Evolutionary conservation across 176 grass and related monocot species (phyloP).

Genomic region (Zizania latifolia): DNA sequence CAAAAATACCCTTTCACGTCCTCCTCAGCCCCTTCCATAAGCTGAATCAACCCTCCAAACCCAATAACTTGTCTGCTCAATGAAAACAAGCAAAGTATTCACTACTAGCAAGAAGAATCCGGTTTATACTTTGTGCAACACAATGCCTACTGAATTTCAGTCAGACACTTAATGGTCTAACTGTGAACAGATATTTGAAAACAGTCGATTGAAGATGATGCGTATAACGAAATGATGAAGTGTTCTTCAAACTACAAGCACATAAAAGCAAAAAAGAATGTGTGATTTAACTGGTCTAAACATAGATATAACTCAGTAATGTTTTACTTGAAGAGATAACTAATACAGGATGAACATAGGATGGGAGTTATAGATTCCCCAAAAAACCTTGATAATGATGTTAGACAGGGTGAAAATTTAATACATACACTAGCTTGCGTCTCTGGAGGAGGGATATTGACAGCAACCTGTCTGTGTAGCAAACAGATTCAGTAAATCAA

Average conservation of each 20-base stretch:
- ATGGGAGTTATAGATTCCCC: not conserved
- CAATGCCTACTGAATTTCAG: conserved; percentile 28
- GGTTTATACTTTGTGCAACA: conserved; percentile 25
- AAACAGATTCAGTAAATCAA: conserved; percentile 27
- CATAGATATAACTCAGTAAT: not conserved
- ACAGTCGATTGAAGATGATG: conserved; percentile 2
- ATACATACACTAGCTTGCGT: conserved; percentile 82
- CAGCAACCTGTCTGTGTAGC: conserved; percentile 69
- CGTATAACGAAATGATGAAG: not conserved
- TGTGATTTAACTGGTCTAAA: not conserved
- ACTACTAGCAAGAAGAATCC: conserved; percentile 35
- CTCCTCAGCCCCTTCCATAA: conserved; percentile 65
- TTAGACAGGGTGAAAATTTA: conserved; percentile 10
- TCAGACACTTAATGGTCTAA: conserved; percentile 22
- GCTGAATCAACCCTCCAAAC: conserved; percentile 95
- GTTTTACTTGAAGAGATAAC: not conserved
- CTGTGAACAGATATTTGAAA: conserved; percentile 17
- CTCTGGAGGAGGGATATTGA: conserved; percentile 89
- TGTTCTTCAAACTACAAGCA: conserved; percentile 28
- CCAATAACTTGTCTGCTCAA: conserved; percentile 96
- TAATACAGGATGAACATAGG: not conserved
- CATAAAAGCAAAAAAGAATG: not conserved
- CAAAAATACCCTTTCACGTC: conserved; percentile 84
- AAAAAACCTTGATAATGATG: conserved; percentile 23
- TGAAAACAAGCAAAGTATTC: conserved; percentile 56